These are phyloP conservation scores for Populus ilicifolia DNA, from an alignment of 345 rosid genomes.

Conservation along the genomic window DNA sequence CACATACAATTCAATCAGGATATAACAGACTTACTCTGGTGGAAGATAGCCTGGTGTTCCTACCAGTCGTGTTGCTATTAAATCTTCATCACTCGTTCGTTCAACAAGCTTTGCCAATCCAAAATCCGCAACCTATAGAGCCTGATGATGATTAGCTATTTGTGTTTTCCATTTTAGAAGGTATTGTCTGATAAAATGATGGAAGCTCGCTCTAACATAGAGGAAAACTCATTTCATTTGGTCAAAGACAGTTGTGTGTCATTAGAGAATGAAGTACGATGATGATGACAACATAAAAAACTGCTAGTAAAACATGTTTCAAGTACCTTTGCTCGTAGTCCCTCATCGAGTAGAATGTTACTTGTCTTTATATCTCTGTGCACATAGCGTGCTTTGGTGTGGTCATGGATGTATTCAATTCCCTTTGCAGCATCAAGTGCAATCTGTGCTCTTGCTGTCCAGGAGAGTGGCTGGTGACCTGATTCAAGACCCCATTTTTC, in stretches of 20 bases:
- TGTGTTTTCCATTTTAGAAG: conserved; percentile 3
- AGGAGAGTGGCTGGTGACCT: conserved; percentile 56
- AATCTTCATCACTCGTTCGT: conserved; percentile 44
- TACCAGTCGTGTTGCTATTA: conserved; percentile 53
- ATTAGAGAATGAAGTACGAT: not conserved
- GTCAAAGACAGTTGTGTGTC: no score
- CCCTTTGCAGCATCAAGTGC: conserved; percentile 66
- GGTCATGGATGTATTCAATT: conserved; percentile 65
- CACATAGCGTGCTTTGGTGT: conserved; percentile 58
- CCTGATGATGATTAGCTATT: not conserved
- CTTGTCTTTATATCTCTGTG: conserved; percentile 64
- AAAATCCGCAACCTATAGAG: conserved; percentile 57
- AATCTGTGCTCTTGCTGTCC: conserved; percentile 62
- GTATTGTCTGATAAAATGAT: not conserved
- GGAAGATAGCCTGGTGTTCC: conserved; percentile 76
- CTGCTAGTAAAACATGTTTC: not conserved
- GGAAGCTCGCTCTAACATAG: no score
- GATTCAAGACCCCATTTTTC: conserved; percentile 5
- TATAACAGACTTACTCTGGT: conserved; percentile 43
- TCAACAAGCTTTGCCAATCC: conserved; percentile 65
- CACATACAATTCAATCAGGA: not conserved
- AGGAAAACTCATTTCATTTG: no score
- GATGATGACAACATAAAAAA: not conserved
- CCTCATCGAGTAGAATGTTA: conserved; percentile 57
- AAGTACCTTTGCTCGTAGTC: conserved; percentile 56